Conservation (phyloP, 2,329 filamentous ascomycete species). For the Chrysoporthe puriensis region DNA sequence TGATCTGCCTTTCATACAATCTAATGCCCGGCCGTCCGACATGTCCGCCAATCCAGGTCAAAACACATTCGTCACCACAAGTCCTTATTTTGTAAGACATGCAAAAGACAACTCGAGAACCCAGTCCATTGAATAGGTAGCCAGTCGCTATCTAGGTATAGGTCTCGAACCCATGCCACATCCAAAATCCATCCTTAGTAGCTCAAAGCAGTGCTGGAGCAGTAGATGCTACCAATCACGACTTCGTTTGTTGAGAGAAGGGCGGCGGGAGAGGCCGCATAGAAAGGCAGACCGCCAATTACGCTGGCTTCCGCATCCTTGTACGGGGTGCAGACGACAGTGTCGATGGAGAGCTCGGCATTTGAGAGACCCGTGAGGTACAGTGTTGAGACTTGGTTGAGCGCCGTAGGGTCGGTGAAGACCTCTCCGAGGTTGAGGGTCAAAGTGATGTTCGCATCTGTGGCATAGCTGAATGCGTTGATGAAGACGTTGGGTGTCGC, state of each 20-base stretch:
- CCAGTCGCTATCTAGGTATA: not conserved
- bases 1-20: not conserved
- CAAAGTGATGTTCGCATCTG: conserved; percentile 2
- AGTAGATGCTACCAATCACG: conserved; percentile 9
- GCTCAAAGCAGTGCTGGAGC: conserved; percentile 9
- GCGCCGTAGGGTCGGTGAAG: not conserved
- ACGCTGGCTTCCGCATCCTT: conserved; percentile 4
- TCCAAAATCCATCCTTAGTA: not conserved
- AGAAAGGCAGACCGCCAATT: conserved; percentile 6
- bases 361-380: conserved; percentile 6
- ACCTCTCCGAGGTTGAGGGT: conserved; percentile 4
- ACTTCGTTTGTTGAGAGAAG: conserved; percentile 11
- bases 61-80: not conserved
- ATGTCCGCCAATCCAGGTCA: not conserved
- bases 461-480: not conserved
- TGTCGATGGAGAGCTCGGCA: conserved; percentile 9
- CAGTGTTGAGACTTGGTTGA: conserved; percentile 4
- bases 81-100: not conserved
- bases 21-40: not conserved
- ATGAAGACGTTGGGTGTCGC: conserved; percentile 8
- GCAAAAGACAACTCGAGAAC: not conserved
- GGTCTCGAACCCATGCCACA: not conserved
- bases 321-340: conserved; percentile 12
- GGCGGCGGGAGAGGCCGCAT: not conserved
- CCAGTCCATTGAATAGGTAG: not conserved